Conservation (phyloP, 1,284 basidiomycete species). For the Tylopilus orsonianus region DNA sequence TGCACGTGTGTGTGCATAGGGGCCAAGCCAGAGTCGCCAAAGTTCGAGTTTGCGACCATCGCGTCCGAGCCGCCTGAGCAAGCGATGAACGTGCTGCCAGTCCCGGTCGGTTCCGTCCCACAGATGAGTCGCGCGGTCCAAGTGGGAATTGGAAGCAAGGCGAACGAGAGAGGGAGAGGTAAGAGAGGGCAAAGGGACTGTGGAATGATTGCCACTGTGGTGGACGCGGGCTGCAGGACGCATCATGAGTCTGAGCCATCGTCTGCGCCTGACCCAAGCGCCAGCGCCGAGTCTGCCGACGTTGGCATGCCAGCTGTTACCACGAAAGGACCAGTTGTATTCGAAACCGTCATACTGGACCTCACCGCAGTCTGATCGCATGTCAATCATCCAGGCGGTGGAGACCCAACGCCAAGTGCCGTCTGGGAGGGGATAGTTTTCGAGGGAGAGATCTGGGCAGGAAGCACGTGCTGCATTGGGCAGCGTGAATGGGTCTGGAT, state of each 20-base stretch:
- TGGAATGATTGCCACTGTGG: not conserved
- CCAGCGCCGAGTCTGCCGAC: conserved; percentile 59
- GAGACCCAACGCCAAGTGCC: conserved; percentile 81
- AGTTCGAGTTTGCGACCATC: conserved; percentile 73
- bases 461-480: conserved; percentile 45
- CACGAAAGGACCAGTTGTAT: conserved; percentile 75
- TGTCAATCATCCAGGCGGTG: conserved; percentile 80
- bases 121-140: conserved; percentile 37
- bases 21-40: conserved; percentile 65
- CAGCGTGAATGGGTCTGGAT: conserved; percentile 74
- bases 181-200: not conserved
- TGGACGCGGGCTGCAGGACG: conserved; percentile 43
- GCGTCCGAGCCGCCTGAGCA: conserved; percentile 51
- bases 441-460: conserved; percentile 56
- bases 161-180: conserved; percentile 12
- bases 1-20: conserved; percentile 9
- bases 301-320: conserved; percentile 60
- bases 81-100: conserved; percentile 57
- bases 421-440: conserved; percentile 74
- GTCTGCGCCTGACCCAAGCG: conserved; percentile 70
- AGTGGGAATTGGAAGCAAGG: conserved; percentile 13
- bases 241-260: conserved; percentile 82
- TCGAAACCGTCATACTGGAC: conserved; percentile 82
- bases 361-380: conserved; percentile 69
- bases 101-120: conserved; percentile 51